Base-by-base conservation (phyloP, 2,329 filamentous ascomycete genomes). In the Penicillium corylophilum region DNA sequence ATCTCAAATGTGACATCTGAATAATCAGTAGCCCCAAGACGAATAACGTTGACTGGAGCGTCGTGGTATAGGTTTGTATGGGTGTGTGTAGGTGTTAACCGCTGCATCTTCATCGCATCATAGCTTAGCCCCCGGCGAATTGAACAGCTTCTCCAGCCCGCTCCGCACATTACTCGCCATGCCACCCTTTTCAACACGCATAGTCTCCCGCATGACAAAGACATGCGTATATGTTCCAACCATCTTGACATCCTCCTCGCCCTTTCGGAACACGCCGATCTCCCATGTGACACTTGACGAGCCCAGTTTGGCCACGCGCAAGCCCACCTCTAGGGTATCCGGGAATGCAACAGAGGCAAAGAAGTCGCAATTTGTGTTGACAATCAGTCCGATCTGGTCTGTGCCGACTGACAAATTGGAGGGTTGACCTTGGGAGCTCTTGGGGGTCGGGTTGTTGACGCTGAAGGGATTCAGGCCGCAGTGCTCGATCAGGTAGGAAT, bases 241-340 rank as follows among this genome's bases (percentile, higher is more conserved):
- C 10, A 90, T 90, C 67, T 88, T 90, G 9, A 94, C 89, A 18
- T 81, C 76, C 1, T 89, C 84, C 2, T 85, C 75, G 0, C 87
- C 89, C 53, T 82, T 79, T 67, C 90, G 86, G 64, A 96, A 97
- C 1, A 97, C 79, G 0, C 85, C 94, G 52, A 95, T 83, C 68
- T 97, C 93, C 66, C 96, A 97, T 12, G 85, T 89, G 8, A 95
- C 91, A 64, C 90, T 96, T 23, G 89, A 90, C 61, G 84, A 88
- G 4, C 92, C 91, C 7, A 97, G 79, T 71, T 87, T 92, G 60
- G 87, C 88, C 31, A 96, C 90, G 12, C 91, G 82, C 39, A 97
- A 72, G 1, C 86, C 89, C 4, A 96, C 79, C 61, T 96, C 90
- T 0, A 95, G 82, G 3, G 91, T 79, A 31, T 87, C 86, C 0